phyloP scores from a whole-genome alignment of 805 yeast genomes.

The Metschnikowia kofuensis region DNA sequence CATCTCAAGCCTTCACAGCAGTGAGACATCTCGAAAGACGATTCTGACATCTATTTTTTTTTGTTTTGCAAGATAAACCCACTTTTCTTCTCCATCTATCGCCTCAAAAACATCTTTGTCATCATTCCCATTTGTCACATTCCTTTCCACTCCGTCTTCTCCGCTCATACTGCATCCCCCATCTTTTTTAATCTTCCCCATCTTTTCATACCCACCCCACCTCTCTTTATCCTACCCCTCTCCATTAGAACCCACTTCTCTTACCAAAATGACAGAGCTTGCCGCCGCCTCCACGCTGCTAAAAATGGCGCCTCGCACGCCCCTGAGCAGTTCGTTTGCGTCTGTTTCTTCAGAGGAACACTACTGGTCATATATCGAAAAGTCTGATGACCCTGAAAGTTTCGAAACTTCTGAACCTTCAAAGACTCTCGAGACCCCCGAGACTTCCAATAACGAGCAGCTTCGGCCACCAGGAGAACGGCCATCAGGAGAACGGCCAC shows the following conservation, averaged over 20 bases:
- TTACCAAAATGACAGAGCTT: background rate
- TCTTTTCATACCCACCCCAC: background rate
- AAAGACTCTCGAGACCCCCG: background rate
- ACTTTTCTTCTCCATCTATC: too few relatives aligned
- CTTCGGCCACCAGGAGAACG: background rate
- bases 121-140: too few relatives aligned
- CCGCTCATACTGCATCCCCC: too few relatives aligned
- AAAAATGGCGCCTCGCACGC: conserved; percentile 1
- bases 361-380: conserved; percentile 1
- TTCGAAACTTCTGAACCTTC: background rate
- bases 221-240: background rate
- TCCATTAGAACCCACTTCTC: background rate
- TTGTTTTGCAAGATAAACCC: too few relatives aligned
- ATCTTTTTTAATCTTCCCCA: background rate
- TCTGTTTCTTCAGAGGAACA: conserved; percentile 1
- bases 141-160: too few relatives aligned
- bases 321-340: conserved; percentile 1
- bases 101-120: too few relatives aligned
- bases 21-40: too few relatives aligned
- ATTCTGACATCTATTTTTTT: too few relatives aligned
- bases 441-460: background rate
- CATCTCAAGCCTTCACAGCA: too few relatives aligned
- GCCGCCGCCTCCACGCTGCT: conserved; percentile 2
- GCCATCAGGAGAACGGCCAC: too few relatives aligned
- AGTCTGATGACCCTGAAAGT: background rate